Conservation (phyloP, 768 basidiomycete genomes). For the Cystobasidium tubakii region DNA sequence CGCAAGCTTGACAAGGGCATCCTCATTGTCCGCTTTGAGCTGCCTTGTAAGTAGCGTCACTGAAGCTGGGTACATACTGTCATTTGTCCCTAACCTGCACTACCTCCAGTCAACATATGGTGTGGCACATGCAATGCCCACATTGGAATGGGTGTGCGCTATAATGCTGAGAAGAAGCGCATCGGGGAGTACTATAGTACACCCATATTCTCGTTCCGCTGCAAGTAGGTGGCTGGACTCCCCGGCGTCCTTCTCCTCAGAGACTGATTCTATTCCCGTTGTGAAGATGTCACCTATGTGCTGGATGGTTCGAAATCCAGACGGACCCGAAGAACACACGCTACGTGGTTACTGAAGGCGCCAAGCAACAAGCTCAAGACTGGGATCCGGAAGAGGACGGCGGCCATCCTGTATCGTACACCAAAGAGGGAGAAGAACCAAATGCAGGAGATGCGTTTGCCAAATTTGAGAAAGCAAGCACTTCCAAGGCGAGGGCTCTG, state of each 20-base stretch:
- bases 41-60: not conserved
- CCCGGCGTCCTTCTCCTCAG: no score
- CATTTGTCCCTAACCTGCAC: no score
- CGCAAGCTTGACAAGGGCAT: slow-evolving; percentile 94
- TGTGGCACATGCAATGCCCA: slow-evolving; percentile 92
- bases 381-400: slow-evolving; percentile 97
- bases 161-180: slow-evolving; percentile 98
- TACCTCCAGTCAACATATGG: slow-evolving; percentile 55
- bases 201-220: slow-evolving; percentile 87
- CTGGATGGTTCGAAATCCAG: slow-evolving; percentile 28
- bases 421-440: slow-evolving; percentile 41
- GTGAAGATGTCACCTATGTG: slow-evolving; percentile 20
- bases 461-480: slow-evolving; percentile 80
- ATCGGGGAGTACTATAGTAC: slow-evolving; percentile 91
- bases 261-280: no score
- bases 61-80: no score
- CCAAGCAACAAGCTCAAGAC: slow-evolving; percentile 88
- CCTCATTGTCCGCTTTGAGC: slow-evolving; percentile 86
- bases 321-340: slow-evolving; percentile 68
- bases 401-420: slow-evolving; percentile 81
- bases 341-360: slow-evolving; percentile 86
- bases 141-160: slow-evolving; percentile 98
- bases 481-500: slow-evolving; percentile 65
- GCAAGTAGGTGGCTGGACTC: slow-evolving; percentile 99
- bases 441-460: slow-evolving; percentile 72